Conservation (phyloP, 495 filamentous ascomycete genomes). For the Penicillium fimorum region DNA sequence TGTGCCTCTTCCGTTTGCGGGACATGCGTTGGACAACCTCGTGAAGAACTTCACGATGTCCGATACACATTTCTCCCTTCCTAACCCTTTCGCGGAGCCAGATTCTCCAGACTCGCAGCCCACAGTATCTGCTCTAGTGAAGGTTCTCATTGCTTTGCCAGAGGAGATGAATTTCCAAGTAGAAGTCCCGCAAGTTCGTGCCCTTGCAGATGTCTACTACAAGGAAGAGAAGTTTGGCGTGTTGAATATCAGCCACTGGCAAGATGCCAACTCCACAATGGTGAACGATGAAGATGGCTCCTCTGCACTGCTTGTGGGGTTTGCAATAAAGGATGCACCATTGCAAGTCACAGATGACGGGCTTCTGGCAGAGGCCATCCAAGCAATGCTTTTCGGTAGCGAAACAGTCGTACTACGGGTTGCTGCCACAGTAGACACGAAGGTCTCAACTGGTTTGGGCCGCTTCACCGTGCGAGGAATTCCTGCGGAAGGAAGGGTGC, state of each 20-base stretch:
- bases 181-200: constrained; percentile 69
- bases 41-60: constrained; percentile 83
- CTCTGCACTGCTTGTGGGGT: constrained; percentile 65
- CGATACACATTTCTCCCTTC: constrained; percentile 80
- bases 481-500: constrained; percentile 79
- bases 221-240: constrained; percentile 69
- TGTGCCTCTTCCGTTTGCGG: constrained; percentile 80
- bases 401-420: constrained; percentile 63
- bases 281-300: constrained; percentile 54
- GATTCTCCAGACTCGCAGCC: constrained; percentile 72
- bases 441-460: constrained; percentile 76
- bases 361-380: constrained; percentile 71
- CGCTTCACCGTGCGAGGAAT: constrained; percentile 74
- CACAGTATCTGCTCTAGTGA: constrained; percentile 74
- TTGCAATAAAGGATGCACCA: constrained; percentile 72
- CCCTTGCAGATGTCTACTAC: constrained; percentile 77
- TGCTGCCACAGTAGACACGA: constrained; percentile 78
- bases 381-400: constrained; percentile 70
- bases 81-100: constrained; percentile 72
- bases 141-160: constrained; percentile 72
- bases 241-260: constrained; percentile 77
- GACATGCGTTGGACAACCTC: constrained; percentile 71
- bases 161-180: constrained; percentile 82
- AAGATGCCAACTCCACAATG: constrained; percentile 75
- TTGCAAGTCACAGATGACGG: constrained; percentile 74